Evolutionary conservation across 768 basidiomycete genomes (phyloP).

Genomic region (Psilocybe cubensis): DNA sequence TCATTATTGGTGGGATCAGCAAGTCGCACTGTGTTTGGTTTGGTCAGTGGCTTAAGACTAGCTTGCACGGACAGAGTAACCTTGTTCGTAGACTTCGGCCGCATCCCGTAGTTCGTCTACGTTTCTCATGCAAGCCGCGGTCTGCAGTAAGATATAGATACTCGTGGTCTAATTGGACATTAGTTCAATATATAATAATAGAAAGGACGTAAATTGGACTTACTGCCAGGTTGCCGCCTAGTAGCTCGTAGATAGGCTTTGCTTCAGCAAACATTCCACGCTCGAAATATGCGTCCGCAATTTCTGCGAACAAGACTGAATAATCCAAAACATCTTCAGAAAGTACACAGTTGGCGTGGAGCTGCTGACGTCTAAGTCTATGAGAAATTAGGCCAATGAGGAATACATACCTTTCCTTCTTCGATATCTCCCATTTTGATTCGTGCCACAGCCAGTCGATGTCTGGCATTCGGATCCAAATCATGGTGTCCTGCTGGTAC

Average conservation of each 20-base stretch:
- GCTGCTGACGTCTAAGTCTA: slow-evolving; percentile 41
- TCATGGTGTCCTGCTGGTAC: slow-evolving; percentile 60
- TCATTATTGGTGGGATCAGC: slow-evolving; percentile 79
- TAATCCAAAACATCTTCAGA: slow-evolving; percentile 77
- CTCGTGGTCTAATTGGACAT: slow-evolving; percentile 63
- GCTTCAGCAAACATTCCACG: slow-evolving; percentile 79
- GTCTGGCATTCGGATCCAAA: slow-evolving; percentile 78
- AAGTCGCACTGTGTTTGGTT: slow-evolving; percentile 56
- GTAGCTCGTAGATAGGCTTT: slow-evolving; percentile 74
- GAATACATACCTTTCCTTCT: slow-evolving; percentile 73
- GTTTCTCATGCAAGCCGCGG: slow-evolving; percentile 82
- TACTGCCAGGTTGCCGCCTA: slow-evolving; percentile 78
- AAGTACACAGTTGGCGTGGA: slow-evolving; percentile 76
- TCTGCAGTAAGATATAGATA: slow-evolving; percentile 71
- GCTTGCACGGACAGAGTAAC: slow-evolving; percentile 41
- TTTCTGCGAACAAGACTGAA: slow-evolving; percentile 76
- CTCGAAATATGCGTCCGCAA: slow-evolving; percentile 86
- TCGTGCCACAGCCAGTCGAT: slow-evolving; percentile 82
- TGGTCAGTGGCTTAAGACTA: neutral
- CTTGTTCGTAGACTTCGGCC: slow-evolving; percentile 80
- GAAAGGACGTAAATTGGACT: slow-evolving; percentile 22
- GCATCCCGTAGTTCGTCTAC: slow-evolving; percentile 77
- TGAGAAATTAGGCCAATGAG: neutral
- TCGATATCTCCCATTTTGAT: slow-evolving; percentile 78
- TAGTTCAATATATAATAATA: neutral